Base-by-base conservation (phyloP, 805 yeast species). In the Pichia exigua region DNA sequence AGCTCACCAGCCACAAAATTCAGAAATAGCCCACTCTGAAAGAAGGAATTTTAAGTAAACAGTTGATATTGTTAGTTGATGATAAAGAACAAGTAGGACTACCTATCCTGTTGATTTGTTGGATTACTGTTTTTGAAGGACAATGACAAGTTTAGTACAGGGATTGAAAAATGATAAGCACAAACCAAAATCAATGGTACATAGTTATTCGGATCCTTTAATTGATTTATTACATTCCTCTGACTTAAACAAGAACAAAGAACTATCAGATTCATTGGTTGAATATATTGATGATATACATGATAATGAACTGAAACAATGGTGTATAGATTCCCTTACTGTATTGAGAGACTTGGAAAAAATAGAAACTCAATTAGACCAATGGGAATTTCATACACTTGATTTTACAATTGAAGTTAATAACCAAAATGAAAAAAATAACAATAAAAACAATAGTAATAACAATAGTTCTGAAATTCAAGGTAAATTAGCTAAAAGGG, bases 361-460 rank as follows among this genome's bases (percentile, higher is more conserved):
- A 54, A 68, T 76, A 21, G 77, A 74, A 55, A 62, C 74, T 39
- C 70, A 67, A 38, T 65, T 76, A 46, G 71, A 74, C 53, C 75
- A 75, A 54, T 79, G 83, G 84, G 81, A 78, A 48, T 78, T 79
- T 52, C 65, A 75, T 44, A 74, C 82, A 11, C 62, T 79, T 27
- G 81, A 78, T 57, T 71, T 72, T 54, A 69, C 72, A 21, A 40
- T 57, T 26, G 49, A 44, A 24, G 43, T 51, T 21, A 50, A 57
- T 27, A 47, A 47, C 38, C 35, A 30, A 30, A 48, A 47, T 17
- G 30, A 26, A 24, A 22, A 40, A 22, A 46, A 27, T 11, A 38
- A 27, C 35, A 39, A 51, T 18, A 27, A n/a, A n/a, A n/a, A n/a
- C n/a, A n/a, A 35, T 24, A 40, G 57, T 28, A 62, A 59, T 42